A percentile compares a stretch with the other conserved stretches of the same genome.
These are phyloP conservation scores for Saccharum officinarum DNA, from an alignment of 176 grass and related monocot species.

Conservation along the genomic window DNA sequence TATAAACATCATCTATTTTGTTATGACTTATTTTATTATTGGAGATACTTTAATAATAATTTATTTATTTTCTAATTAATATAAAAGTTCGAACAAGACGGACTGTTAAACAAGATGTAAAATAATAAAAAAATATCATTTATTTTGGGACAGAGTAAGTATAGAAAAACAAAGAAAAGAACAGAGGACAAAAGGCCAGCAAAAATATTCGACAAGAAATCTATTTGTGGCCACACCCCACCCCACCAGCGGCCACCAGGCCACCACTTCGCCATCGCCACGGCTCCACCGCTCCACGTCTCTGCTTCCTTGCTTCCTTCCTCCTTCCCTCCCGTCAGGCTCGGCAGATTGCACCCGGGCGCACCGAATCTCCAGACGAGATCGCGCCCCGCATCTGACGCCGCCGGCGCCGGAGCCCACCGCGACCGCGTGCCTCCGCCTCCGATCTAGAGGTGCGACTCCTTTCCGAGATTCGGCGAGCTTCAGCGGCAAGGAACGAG, in stretches of 20 bases:
- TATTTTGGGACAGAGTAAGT: too few species aligned
- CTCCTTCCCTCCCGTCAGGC: not conserved
- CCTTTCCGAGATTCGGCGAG: not conserved
- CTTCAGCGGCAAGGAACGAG: not conserved
- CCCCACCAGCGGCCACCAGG: not conserved
- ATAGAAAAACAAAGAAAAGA: not conserved
- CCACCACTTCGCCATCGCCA: conserved; percentile 15
- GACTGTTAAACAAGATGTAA: too few species aligned
- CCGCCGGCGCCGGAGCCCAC: not conserved
- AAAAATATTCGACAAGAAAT: not conserved
- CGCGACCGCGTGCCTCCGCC: not conserved
- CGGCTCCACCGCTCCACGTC: conserved; percentile 22
- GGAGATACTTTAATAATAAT: too few species aligned
- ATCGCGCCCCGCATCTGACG: conserved; percentile 22
- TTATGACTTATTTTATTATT: too few species aligned
- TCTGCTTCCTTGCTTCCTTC: not conserved
- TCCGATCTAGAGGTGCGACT: conserved; percentile 33
- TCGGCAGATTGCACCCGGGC: not conserved
- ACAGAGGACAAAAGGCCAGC: not conserved
- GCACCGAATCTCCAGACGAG: conserved; percentile 5
- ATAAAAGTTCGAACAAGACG: too few species aligned
- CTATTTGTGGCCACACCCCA: conserved; percentile 10
- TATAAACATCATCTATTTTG: too few species aligned
- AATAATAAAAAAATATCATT: too few species aligned
- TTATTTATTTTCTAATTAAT: too few species aligned